Base-by-base conservation (phyloP, 2,329 filamentous ascomycete species). In the Fusarium luffae region DNA sequence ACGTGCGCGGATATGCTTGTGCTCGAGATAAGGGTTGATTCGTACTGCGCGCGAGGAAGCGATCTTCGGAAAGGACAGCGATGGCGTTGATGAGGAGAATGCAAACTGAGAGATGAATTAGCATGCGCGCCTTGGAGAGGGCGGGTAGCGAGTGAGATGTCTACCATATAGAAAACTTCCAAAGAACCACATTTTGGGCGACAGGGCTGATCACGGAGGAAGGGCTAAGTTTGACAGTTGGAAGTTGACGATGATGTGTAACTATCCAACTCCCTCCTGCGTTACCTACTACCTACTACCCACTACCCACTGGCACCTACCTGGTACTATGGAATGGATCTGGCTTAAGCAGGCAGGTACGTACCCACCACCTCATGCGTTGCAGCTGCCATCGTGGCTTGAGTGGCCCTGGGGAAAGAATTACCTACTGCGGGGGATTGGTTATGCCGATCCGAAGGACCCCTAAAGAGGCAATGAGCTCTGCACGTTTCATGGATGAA, bases 71-170 rank as follows among this genome's bases (percentile, higher is more conserved):
- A 71, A 98, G 91, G 77, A 98, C 90, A 69, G 94, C 93, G 78
- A 98, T 91, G 72, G 93, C 93, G 82, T 99, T 99, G 82, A 96
- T 90, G 78, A 98, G 88, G 77, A 98, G 93, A 79, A 97, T 86
- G 74, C 89, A 87, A 72, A 95, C 92, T 79, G 43, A 40, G 37
- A 40, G 32, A 27, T 12, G 41, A 23, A 55, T 74, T 69, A 74
- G 68, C 46, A 40, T 42, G n/a, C 30, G 49, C 41, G 43, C 34
- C 18, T 37, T 34, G 12, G 13, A 21, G n/a, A 49, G 37, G 18
- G 18, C 48, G 37, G n/a, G 8, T 14, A 34, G 34, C 44, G 14
- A 13, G 10, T 46, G 19, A 13, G 11, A 28, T 40, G 28, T 72
- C 43, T 67, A 80, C 79, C 79, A 80, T 95, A 94, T 79, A 96